Base-by-base conservation (phyloP, 768 basidiomycete species). In the Xerocomellus amylosporus region DNA sequence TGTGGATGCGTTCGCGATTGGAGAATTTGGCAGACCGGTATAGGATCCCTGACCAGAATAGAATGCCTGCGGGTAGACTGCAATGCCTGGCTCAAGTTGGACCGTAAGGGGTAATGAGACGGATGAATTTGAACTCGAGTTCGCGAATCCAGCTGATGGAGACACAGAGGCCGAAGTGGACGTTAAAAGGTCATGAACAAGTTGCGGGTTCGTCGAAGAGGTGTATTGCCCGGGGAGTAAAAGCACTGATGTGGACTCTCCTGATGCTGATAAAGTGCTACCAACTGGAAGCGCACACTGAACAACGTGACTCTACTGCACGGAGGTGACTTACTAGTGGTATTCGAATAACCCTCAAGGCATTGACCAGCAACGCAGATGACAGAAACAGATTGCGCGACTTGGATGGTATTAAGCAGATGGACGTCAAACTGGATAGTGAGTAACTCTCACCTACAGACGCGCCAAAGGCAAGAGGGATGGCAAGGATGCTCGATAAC, bases 311-410 rank as follows among this genome's bases (percentile, higher is more conserved):
- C 46, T 41, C n/a, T 26, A 39, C 39, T 5, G 20, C 33, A 48
- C 4, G 37, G 53, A 19, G 15, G 26, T 33, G 54, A 85, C 88
- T 74, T 63, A 81, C 79, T 66, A 36, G 88, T 86, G 22, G 78
- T 81, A 65, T 92, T 91, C 31, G 87, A 83, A 71, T 73, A 81
- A 54, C 90, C 90, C 70, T 90, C 79, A 53, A 92, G 73, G 76
- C 90, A 92, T 87, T 93, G 89, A 62, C 90, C 90, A 68, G 90
- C 87, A 88, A 89, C 76, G 78, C 90, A 92, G 57, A 93, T 77
- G 53, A 91, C 83, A 64, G 85, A 71, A 55, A 75, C 69, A 60
- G 79, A 76, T 69, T 85, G 83, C 55, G 85, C 84, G 66, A 75
- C 81, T 84, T 30, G 50, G 34, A 36, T 4, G 28, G 12, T 30